Percentiles rank a stretch among this genome's conserved stretches.
Conservation (phyloP, 768 basidiomycete species). For the Russula dissimulans region DNA sequence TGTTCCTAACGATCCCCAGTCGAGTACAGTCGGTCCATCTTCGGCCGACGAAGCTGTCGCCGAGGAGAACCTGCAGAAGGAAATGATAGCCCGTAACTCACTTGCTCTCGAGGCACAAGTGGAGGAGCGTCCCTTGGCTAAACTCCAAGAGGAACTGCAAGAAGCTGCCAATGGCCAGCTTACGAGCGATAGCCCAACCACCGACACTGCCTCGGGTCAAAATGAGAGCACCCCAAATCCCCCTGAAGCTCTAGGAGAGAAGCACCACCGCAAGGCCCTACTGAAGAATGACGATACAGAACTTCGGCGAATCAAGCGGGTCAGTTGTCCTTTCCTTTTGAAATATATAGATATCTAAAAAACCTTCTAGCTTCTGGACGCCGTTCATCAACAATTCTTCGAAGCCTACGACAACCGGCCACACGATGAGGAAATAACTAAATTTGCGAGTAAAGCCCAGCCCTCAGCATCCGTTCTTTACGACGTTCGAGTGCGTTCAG, state of each 20-base stretch:
- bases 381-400: conserved; percentile 75
- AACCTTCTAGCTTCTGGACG: conserved; percentile 56
- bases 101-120: conserved; percentile 76
- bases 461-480: conserved; percentile 28
- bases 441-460: conserved; percentile 24
- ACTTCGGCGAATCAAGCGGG: conserved; percentile 66
- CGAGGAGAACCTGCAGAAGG: conserved; percentile 40
- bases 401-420: conserved; percentile 44
- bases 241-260: conserved; percentile 30
- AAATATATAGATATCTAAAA: not conserved
- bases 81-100: conserved; percentile 59
- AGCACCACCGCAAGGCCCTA: conserved; percentile 55
- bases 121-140: conserved; percentile 79
- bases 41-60: conserved; percentile 29
- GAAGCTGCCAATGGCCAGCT: conserved; percentile 30
- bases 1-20: not conserved
- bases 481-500: conserved; percentile 69
- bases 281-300: conserved; percentile 85
- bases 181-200: not conserved
- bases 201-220: not conserved
- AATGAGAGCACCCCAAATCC: conserved; percentile 2
- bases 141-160: conserved; percentile 72
- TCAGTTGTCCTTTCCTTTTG: conserved; percentile 28
- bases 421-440: conserved; percentile 24
- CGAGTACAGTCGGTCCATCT: conserved; percentile 10